Evolutionary conservation across 2,329 filamentous ascomycete species (phyloP), one percentile per base, ranked within the genome.

Genomic region (Aaosphaeria pasadenensis): DNA sequence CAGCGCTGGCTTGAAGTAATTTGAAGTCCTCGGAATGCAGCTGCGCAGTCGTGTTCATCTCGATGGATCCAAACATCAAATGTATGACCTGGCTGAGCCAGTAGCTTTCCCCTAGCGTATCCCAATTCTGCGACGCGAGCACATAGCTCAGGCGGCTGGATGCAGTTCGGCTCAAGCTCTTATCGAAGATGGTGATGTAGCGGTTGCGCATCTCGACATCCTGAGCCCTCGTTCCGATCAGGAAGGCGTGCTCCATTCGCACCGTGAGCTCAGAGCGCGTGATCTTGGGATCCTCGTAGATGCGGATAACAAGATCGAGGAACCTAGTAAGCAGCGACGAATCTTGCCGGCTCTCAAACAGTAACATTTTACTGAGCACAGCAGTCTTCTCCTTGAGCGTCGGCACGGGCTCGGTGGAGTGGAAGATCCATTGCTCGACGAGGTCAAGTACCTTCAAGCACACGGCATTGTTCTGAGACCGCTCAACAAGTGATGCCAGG

Each of bases 371-470:
- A 62, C 95, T 91, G n/a, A 99, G 75, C 1, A 99, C 94, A 1
- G 95, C 95, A 0, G 92, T 97, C 76, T 99, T 99, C 72, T 99
- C 95, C 70, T 99, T 99, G 1, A 99, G 79, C 0, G 94, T 99
- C 0, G 94, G 94, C 80, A 94, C 96, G 2, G 91, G 94, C 54
- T 96, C 94, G 49, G 90, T 91, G 0, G 90, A 94, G 56, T 90
- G 84, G 76, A 99, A 99, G 5, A 99, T 89, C 95, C 95, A 99
- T 31, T 80, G 82, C 67, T 97, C 92, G 4, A 96, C 92, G 82
- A 99, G 92, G 44, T 87, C 84, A 30, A 99, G 76, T 46, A 99
- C 91, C 74, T 96, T 96, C 62, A 89, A 87, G 70, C 94, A 97
- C 6, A 99, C 80, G 17, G 84, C 81, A 49, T 87, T 87, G 63